A percentile compares a stretch with the other conserved stretches of the same genome.
Evolutionary conservation across 73 alveolate genomes (phyloP).

Genomic region (Paramecium primaurelia): DNA sequence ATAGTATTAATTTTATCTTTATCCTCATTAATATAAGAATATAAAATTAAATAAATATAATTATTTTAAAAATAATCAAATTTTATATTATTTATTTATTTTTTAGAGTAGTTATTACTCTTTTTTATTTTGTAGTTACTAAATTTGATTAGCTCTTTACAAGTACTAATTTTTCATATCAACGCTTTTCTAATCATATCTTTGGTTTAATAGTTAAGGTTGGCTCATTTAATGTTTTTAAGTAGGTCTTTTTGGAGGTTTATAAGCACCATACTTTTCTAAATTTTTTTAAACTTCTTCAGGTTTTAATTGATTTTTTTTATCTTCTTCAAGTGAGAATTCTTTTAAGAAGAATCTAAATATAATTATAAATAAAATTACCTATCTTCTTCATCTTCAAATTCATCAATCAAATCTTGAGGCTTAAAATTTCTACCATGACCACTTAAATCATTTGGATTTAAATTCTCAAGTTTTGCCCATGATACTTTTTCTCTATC

Average conservation of each 20-base stretch:
- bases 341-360: conserved; percentile 34
- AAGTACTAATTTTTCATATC: conserved; percentile 31
- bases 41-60: not conserved
- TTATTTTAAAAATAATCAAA: not conserved
- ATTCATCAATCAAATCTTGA: conserved; percentile 37
- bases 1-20: too few species aligned
- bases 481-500: conserved; percentile 45
- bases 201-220: not conserved
- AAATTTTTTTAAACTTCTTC: conserved; percentile 3
- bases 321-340: conserved; percentile 29
- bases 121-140: not conserved
- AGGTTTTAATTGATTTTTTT: not conserved
- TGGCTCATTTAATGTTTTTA: not conserved
- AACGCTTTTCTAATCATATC: not conserved
- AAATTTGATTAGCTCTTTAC: conserved; percentile 39
- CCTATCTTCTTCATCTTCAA: conserved; percentile 48
- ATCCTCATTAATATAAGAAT: not conserved
- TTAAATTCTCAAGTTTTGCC: conserved; percentile 43
- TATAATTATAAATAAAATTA: not conserved
- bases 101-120: not conserved
- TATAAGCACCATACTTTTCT: conserved; percentile 28
- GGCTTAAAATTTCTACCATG: conserved; percentile 43
- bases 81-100: conserved; percentile 33
- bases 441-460: conserved; percentile 45
- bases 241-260: conserved; percentile 38